Conservation (phyloP, 2,329 filamentous ascomycete species). For the Grosmannia penicillata region DNA sequence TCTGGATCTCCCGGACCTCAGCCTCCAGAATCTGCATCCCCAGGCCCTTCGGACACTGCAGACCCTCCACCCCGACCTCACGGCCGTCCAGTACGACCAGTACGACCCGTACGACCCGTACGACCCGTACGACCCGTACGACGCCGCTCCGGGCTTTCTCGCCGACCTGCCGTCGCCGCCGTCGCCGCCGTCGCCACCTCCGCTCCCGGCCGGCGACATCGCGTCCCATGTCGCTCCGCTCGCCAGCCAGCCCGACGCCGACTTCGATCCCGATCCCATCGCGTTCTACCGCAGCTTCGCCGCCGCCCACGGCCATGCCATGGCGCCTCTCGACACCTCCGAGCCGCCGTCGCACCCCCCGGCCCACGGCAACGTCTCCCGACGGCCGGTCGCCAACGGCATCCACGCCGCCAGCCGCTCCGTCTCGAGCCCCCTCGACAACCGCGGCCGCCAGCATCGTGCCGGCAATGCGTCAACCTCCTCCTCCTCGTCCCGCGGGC, state of each 20-base stretch:
- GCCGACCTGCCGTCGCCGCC: slow-evolving; percentile 7
- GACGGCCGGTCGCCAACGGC: slow-evolving; percentile 36
- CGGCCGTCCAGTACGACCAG: too few species aligned
- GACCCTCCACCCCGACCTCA: too few species aligned
- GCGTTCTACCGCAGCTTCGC: slow-evolving; percentile 11
- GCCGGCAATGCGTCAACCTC: too few species aligned
- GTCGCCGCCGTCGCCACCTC: slow-evolving; percentile 1
- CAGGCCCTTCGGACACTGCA: too few species aligned
- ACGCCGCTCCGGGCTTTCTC: not conserved
- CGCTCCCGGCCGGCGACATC: not conserved
- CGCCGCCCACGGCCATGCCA: slow-evolving; percentile 17
- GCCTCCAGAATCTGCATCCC: too few species aligned
- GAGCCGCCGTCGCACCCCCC: too few species aligned
- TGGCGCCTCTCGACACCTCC: too few species aligned
- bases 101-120: too few species aligned
- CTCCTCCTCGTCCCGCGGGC: slow-evolving; percentile 16
- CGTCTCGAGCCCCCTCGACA: slow-evolving; percentile 38
- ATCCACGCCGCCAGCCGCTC: slow-evolving; percentile 33
- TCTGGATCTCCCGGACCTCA: too few species aligned
- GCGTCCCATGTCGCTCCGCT: not conserved
- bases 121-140: not conserved
- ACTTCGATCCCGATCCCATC: slow-evolving; percentile 1
- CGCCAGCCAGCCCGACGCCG: slow-evolving; percentile 8
- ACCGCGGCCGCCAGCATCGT: slow-evolving; percentile 13
- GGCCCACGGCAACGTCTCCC: slow-evolving; percentile 22